Evolutionary conservation across 805 yeast genomes (phyloP).

Genomic region (Cyberlindnera petersonii): DNA sequence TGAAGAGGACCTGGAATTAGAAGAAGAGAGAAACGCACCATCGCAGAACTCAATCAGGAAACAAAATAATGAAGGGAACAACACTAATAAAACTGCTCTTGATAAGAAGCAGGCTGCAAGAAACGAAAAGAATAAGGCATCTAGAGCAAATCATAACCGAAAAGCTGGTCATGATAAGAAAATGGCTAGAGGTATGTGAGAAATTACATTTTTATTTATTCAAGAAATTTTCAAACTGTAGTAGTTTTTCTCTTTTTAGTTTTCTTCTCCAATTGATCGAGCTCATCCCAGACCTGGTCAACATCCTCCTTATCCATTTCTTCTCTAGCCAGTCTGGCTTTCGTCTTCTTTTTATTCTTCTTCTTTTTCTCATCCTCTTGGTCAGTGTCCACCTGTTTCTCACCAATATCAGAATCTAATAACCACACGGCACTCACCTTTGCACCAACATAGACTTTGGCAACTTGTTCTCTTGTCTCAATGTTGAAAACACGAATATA

Average conservation of each 20-base stretch:
- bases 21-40: conserved; percentile 4
- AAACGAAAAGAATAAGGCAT: conserved; percentile 54
- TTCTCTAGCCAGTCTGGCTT: conserved; percentile 37
- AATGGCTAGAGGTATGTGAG: conserved; percentile 24
- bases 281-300: conserved; percentile 37
- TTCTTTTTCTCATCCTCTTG: conserved; percentile 31
- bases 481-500: conserved; percentile 76
- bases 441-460: conserved; percentile 73
- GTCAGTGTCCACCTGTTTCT: conserved; percentile 24
- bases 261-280: conserved; percentile 22
- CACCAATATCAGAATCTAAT: conserved; percentile 41
- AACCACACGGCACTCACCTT: conserved; percentile 55
- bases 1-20: conserved; percentile 13
- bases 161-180: conserved; percentile 60
- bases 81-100: conserved; percentile 1
- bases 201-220: too few species aligned
- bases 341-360: conserved; percentile 13
- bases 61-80: conserved; percentile 9
- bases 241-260: conserved; percentile 20
- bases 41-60: neutral
- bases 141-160: conserved; percentile 61
- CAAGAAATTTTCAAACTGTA: neutral
- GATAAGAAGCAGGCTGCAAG: conserved; percentile 36
- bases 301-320: conserved; percentile 29
- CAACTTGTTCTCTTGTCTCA: conserved; percentile 49